phyloP scores from a whole-genome alignment of 1,284 basidiomycete species.

The Wallemia mellicola region DNA sequence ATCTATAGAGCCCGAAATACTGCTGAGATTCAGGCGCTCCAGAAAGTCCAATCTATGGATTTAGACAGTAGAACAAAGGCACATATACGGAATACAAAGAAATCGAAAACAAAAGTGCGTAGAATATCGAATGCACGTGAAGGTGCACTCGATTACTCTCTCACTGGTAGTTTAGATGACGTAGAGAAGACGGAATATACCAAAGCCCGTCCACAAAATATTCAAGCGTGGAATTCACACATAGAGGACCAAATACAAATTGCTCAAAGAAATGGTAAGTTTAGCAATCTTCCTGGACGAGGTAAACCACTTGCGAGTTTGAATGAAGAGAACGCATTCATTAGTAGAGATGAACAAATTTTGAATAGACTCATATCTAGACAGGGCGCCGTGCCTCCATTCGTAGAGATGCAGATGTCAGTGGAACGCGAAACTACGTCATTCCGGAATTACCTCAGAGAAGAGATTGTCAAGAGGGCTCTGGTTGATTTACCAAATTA shows the following conservation, averaged over 20 bases:
- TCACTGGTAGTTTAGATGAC: not conserved
- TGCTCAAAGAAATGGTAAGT: not conserved
- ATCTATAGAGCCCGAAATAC: not conserved
- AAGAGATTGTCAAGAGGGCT: not conserved
- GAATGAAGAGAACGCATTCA: not conserved
- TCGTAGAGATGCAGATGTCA: not conserved
- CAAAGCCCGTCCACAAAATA: not conserved
- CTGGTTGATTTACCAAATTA: not conserved
- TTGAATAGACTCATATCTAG: not conserved
- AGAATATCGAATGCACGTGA: not conserved
- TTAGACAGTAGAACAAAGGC: not conserved
- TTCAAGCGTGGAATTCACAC: not conserved
- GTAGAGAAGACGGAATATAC: not conserved
- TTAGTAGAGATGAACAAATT: not conserved
- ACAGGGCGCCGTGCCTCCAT: not conserved
- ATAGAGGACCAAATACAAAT: not conserved
- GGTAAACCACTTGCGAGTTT: not conserved
- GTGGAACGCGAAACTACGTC: not conserved
- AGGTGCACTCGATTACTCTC: not conserved
- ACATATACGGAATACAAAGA: not conserved
- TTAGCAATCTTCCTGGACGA: not conserved
- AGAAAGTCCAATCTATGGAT: not conserved
- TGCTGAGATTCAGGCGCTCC: not conserved
- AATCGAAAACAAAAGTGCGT: not conserved
- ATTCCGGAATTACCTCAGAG: not conserved